Evolutionary conservation across 139 green algal genomes (phyloP).

Genomic region (Spirogloea muscicola): DNA sequence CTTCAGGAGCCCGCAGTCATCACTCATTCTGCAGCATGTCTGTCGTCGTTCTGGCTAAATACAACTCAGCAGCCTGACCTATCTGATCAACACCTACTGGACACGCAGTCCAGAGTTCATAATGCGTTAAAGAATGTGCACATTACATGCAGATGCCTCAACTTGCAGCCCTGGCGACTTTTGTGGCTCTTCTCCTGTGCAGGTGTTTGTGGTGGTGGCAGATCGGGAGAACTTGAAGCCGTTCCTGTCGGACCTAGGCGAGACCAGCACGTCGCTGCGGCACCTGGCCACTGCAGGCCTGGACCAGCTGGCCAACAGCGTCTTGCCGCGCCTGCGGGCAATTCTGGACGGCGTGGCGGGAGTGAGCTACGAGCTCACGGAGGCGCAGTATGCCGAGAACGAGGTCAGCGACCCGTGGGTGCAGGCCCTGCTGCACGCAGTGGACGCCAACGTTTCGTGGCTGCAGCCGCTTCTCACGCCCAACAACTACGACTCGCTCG

Average conservation of each 20-base stretch:
- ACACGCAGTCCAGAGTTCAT: no score
- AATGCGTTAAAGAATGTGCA: no score
- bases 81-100: no score
- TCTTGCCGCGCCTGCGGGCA: conserved; percentile 66
- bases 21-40: no score
- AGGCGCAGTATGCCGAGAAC: conserved; percentile 66
- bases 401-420: conserved; percentile 72
- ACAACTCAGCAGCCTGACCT: no score
- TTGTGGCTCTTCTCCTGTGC: no score
- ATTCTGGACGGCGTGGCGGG: conserved; percentile 67
- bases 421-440: conserved; percentile 58
- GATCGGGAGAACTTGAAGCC: conserved; percentile 69
- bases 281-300: conserved; percentile 55
- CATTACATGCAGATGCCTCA: no score
- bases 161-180: no score
- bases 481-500: conserved; percentile 69
- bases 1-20: no score
- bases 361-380: conserved; percentile 69
- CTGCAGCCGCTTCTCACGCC: conserved; percentile 70
- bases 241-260: conserved; percentile 74
- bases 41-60: no score
- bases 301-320: conserved; percentile 65
- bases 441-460: conserved; percentile 58
- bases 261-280: conserved; percentile 68
- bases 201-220: conserved; percentile 54